These are phyloP conservation scores for Rhododendron vialii DNA, from an alignment of 148 eudicot genomes.

Conservation along the genomic window DNA sequence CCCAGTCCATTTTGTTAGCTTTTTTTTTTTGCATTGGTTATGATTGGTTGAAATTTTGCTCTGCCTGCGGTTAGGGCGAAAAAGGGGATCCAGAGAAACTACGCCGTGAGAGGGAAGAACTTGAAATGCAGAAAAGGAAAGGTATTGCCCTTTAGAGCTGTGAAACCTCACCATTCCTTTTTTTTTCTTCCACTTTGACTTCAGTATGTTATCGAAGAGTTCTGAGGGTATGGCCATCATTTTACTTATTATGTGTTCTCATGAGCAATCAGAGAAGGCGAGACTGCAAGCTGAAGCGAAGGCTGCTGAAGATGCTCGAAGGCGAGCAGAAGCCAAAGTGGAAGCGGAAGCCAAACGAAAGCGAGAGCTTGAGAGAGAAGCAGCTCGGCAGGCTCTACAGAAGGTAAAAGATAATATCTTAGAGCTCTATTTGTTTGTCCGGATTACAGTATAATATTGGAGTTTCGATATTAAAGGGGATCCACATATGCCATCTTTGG, in stretches of 20 bases:
- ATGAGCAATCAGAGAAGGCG: constrained; percentile 56
- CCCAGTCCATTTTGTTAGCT: neutral
- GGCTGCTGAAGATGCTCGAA: constrained; percentile 77
- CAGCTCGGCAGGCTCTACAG: constrained; percentile 63
- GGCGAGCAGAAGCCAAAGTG: constrained; percentile 56
- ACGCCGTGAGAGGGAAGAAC: constrained; percentile 58
- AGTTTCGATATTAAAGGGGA: neutral
- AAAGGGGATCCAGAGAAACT: constrained; percentile 70
- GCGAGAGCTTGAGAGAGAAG: constrained; percentile 72
- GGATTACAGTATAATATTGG: neutral
- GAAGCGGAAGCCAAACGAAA: constrained; percentile 61
- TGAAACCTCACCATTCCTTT: neutral
- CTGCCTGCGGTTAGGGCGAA: constrained; percentile 37
- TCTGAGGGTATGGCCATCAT: neutral
- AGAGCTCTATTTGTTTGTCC: neutral
- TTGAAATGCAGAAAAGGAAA: constrained; percentile 55
- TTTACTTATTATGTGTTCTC: neutral
- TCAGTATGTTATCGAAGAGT: neutral
- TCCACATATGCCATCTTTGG: neutral
- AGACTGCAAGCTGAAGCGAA: constrained; percentile 75
- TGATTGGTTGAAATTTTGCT: neutral
- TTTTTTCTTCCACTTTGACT: too few species aligned
- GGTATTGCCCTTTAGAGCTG: constrained; percentile 28
- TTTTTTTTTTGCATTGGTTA: neutral
- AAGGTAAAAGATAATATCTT: constrained; percentile 32